phyloP scores from a whole-genome alignment of 208 protist species.

The Naegleria fowleri region DNA sequence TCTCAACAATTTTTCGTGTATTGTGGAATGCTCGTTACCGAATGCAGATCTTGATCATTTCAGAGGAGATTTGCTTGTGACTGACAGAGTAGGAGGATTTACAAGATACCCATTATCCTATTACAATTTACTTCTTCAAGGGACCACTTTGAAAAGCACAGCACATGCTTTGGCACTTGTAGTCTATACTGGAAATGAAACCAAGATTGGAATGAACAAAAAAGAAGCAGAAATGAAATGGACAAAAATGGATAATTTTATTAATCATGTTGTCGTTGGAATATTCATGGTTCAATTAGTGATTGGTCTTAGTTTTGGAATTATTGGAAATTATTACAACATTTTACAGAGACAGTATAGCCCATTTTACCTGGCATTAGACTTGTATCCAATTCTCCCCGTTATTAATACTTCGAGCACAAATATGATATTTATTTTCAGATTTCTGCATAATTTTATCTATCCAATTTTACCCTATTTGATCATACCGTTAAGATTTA shows the following conservation, averaged over 20 bases:
- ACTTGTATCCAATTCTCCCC: not conserved
- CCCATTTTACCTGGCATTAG: not conserved
- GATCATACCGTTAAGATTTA: conserved; percentile 76
- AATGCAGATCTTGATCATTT: not conserved
- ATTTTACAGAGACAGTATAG: not conserved
- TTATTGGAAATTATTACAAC: not conserved
- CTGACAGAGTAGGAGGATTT: not conserved
- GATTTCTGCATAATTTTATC: not conserved
- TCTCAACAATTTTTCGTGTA: not conserved
- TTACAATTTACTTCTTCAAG: conserved; percentile 19
- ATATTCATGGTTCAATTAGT: conserved; percentile 2
- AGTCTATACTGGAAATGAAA: conserved; percentile 53
- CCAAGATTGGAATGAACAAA: conserved; percentile 48
- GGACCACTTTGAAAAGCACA: conserved; percentile 51
- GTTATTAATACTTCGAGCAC: not conserved
- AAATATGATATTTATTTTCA: not conserved
- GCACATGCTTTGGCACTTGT: conserved; percentile 46
- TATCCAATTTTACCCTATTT: not conserved
- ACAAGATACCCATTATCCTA: not conserved
- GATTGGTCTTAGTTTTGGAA: not conserved
- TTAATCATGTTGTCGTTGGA: conserved; percentile 20
- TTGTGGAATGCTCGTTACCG: not conserved
- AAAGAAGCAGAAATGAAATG: conserved; percentile 32
- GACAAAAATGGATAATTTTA: conserved; percentile 35
- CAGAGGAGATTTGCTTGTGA: not conserved